Evolutionary conservation across 2,329 filamentous ascomycete genomes (phyloP).

Genomic region (Fusarium globosum): DNA sequence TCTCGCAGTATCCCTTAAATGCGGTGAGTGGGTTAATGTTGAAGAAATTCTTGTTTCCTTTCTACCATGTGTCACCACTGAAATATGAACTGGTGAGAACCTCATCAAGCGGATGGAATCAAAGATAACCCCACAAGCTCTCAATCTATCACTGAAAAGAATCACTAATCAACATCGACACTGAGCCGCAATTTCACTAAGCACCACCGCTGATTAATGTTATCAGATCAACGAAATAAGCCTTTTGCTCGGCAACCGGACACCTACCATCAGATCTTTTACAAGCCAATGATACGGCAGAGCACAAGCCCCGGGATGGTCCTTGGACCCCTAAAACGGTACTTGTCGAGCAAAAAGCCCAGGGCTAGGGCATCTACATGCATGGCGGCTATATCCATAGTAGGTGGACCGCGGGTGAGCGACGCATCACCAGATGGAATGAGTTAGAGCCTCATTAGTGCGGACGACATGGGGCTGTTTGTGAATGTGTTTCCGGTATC

Average conservation of each 20-base stretch:
- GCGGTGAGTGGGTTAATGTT: background rate
- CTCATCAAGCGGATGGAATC: background rate
- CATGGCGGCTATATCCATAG: constrained; percentile 38
- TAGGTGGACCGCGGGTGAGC: constrained; percentile 41
- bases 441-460: constrained; percentile 21
- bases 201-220: constrained; percentile 17
- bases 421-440: constrained; percentile 27
- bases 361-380: constrained; percentile 32
- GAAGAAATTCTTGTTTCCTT: background rate
- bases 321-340: constrained; percentile 41
- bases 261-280: constrained; percentile 5
- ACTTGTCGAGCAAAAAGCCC: constrained; percentile 6
- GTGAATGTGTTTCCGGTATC: constrained; percentile 12
- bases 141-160: background rate
- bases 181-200: constrained; percentile 21
- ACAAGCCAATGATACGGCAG: constrained; percentile 27
- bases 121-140: background rate
- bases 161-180: constrained; percentile 6
- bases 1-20: background rate
- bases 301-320: constrained; percentile 11
- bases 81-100: background rate
- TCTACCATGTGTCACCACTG: background rate
- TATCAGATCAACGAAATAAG: constrained; percentile 33
- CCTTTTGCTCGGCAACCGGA: constrained; percentile 22
- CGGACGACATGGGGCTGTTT: background rate